Percentiles rank a stretch among this genome's conserved stretches.
These are phyloP conservation scores for Hymenoscyphus linearis DNA, from an alignment of 2,329 filamentous ascomycete species.

Conservation along the genomic window DNA sequence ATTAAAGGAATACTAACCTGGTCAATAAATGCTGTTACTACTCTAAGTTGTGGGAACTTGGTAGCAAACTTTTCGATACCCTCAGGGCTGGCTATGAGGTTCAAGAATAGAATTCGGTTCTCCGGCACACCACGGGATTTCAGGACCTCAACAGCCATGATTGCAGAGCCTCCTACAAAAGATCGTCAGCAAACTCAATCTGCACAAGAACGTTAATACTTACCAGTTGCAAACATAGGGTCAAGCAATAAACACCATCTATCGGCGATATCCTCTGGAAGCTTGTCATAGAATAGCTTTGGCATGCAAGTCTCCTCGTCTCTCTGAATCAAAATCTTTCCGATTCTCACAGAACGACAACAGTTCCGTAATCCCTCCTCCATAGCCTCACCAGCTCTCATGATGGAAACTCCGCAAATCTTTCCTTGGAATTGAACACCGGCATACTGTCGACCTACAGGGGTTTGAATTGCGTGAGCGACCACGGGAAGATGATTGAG, in stretches of 20 bases:
- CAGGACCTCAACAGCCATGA: constrained; percentile 93
- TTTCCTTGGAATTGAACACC: constrained; percentile 96
- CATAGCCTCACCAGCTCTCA: constrained; percentile 98
- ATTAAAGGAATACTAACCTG: constrained; percentile 43
- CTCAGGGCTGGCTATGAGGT: constrained; percentile 94
- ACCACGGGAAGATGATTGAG: constrained; percentile 93
- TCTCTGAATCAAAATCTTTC: constrained; percentile 95
- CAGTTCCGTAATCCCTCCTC: constrained; percentile 95
- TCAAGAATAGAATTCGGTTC: constrained; percentile 91
- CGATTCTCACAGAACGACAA: constrained; percentile 94
- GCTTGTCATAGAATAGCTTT: constrained; percentile 95
- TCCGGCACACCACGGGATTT: constrained; percentile 88
- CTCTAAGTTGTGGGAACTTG: constrained; percentile 81
- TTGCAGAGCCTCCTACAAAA: constrained; percentile 75
- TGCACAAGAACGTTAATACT: constrained; percentile 19
- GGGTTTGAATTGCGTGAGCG: constrained; percentile 83
- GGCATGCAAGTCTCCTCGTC: constrained; percentile 92
- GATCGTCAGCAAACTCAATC: constrained; percentile 2
- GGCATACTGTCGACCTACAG: constrained; percentile 80
- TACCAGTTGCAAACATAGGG: constrained; percentile 98
- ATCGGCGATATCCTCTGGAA: constrained; percentile 86
- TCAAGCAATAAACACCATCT: constrained; percentile 92
- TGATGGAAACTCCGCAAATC: constrained; percentile 97
- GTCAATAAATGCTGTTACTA: constrained; percentile 95
- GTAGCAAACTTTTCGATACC: constrained; percentile 85